Percentiles rank a stretch among this genome's conserved stretches.
These are phyloP conservation scores for Xylaria sp. DNA, from an alignment of 2,329 filamentous ascomycete genomes.

Conservation along the genomic window DNA sequence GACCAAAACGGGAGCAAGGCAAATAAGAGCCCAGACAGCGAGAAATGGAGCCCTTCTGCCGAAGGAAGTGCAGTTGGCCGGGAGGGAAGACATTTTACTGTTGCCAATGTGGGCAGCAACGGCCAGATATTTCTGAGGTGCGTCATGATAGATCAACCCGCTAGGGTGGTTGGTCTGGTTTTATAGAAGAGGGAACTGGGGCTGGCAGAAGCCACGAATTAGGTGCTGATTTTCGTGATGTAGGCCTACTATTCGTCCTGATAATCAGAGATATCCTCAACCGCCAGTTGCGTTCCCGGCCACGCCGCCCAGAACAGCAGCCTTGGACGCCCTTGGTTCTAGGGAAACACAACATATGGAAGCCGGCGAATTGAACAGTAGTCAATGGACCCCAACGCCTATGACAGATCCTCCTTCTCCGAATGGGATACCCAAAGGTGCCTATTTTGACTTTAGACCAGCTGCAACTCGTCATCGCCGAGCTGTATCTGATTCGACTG, in stretches of 20 bases:
- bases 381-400: conserved; percentile 57
- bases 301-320: conserved; percentile 68
- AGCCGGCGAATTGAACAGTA: conserved; percentile 47
- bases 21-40: conserved; percentile 64
- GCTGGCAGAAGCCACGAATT: conserved; percentile 3
- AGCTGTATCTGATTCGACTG: conserved; percentile 80
- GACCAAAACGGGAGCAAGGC: conserved; percentile 49
- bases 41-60: conserved; percentile 65
- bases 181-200: background rate
- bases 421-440: conserved; percentile 47
- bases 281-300: conserved; percentile 69
- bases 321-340: conserved; percentile 58
- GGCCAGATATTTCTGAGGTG: conserved; percentile 85
- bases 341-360: conserved; percentile 47
- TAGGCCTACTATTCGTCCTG: conserved; percentile 70
- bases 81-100: conserved; percentile 78
- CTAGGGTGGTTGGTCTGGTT: background rate
- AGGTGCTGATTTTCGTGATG: conserved; percentile 35
- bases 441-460: conserved; percentile 46
- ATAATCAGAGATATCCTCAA: conserved; percentile 69
- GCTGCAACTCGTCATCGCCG: conserved; percentile 60
- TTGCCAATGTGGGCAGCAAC: conserved; percentile 84
- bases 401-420: conserved; percentile 44
- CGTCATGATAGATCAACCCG: conserved; percentile 41
- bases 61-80: conserved; percentile 70